Conservation (phyloP, 208 protist species). For the Naegleria lovaniensis region DNA sequence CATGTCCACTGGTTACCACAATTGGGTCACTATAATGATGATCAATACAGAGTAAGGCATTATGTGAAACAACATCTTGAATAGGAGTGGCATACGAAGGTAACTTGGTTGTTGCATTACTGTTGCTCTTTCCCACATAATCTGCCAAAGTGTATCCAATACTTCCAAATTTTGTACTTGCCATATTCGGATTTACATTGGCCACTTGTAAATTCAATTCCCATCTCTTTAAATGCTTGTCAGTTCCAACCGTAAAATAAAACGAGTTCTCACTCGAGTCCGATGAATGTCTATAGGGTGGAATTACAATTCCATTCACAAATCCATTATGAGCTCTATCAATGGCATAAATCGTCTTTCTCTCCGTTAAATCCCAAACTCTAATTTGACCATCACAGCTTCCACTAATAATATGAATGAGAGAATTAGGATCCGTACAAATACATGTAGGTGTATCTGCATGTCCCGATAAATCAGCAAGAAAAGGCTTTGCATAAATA, state of each 20-base stretch:
- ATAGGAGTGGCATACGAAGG: neutral
- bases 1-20: neutral
- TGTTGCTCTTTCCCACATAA: neutral
- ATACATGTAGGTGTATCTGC: neutral
- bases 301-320: neutral
- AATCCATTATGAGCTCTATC: conserved; percentile 57
- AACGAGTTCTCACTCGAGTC: neutral
- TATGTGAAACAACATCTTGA: neutral
- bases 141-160: neutral
- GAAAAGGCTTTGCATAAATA: conserved; percentile 64
- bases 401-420: neutral
- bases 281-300: neutral
- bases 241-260: neutral
- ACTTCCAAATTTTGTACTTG: neutral
- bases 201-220: conserved; percentile 7
- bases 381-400: conserved; percentile 37
- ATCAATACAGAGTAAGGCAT: conserved; percentile 13
- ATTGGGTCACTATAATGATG: neutral
- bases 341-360: neutral
- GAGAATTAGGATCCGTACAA: neutral
- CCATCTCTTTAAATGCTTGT: conserved; percentile 20
- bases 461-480: conserved; percentile 34
- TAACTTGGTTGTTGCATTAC: neutral
- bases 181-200: neutral
- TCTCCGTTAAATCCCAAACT: conserved; percentile 23